Percentiles rank a stretch among this genome's conserved stretches.
Conservation (phyloP, 371 early-diverging fungal genomes). For the Haplosporangium sp. region DNA sequence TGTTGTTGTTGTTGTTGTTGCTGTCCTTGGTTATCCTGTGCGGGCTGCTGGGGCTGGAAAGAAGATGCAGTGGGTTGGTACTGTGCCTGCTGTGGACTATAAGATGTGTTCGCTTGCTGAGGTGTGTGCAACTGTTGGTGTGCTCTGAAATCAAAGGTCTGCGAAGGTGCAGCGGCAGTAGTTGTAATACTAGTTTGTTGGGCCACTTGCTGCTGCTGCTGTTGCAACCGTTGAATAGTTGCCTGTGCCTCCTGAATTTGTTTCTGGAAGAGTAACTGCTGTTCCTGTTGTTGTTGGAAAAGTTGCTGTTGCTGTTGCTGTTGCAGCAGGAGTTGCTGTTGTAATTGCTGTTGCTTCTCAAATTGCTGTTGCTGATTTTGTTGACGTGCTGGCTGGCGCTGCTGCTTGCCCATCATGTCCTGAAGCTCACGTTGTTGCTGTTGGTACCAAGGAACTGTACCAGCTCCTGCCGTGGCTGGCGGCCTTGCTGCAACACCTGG, state of each 20-base stretch:
- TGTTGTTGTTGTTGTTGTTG: constrained; percentile 10
- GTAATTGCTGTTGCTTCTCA: constrained; percentile 40
- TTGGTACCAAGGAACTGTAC: constrained; percentile 51
- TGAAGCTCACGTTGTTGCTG: constrained; percentile 55
- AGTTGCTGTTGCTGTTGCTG: constrained; percentile 47
- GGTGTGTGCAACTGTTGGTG: too few relatives aligned
- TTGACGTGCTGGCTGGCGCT: constrained; percentile 12
- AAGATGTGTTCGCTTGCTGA: too few relatives aligned
- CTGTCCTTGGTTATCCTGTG: background rate
- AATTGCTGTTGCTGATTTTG: constrained; percentile 32
- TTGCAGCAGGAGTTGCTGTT: constrained; percentile 34
- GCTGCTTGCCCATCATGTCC: constrained; percentile 40
- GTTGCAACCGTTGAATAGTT: constrained; percentile 39
- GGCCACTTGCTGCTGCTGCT: constrained; percentile 38
- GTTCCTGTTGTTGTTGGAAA: constrained; percentile 39
- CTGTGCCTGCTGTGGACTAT: background rate
- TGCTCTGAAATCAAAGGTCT: too few relatives aligned
- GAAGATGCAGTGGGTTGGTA: constrained; percentile 4
- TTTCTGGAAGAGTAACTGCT: constrained; percentile 36
- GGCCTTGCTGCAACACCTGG: constrained; percentile 20
- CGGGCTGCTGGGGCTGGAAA: too few relatives aligned
- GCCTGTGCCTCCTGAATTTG: constrained; percentile 47
- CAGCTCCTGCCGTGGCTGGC: constrained; percentile 3
- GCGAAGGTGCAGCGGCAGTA: too few relatives aligned
- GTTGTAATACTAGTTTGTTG: constrained; percentile 1